These are phyloP conservation scores for Brachypodium distachyon DNA, from an alignment of 202 grass and related monocot genomes.

Conservation along the genomic window DNA sequence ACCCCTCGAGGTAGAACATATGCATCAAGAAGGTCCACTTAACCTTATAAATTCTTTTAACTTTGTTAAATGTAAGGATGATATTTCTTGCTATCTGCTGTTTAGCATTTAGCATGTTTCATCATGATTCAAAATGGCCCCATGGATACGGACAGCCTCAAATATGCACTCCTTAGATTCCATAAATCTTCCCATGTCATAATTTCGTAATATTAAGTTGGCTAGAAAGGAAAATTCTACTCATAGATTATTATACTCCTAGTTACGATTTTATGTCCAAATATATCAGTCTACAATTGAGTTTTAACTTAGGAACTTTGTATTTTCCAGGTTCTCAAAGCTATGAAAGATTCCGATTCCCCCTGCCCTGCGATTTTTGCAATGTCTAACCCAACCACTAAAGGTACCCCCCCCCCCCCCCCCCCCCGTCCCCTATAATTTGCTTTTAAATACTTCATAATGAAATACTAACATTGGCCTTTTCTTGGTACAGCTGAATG, in stretches of 20 bases:
- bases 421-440: no score
- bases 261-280: background rate
- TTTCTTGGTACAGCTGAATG: constrained; percentile 69
- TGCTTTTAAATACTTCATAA: constrained; percentile 1
- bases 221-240: background rate
- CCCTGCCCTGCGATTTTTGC: constrained; percentile 85
- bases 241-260: background rate
- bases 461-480: constrained; percentile 14
- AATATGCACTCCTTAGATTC: background rate
- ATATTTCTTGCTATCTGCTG: background rate
- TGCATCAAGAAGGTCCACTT: background rate
- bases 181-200: background rate
- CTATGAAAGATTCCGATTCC: constrained; percentile 93
- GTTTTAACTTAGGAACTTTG: constrained; percentile 15
- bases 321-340: constrained; percentile 67
- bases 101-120: constrained; percentile 2
- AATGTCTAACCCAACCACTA: constrained; percentile 97
- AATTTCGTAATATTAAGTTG: background rate
- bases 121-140: constrained; percentile 4
- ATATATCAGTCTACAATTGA: background rate
- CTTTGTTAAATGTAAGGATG: background rate
- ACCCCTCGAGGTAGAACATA: background rate
- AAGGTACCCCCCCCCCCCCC: constrained; percentile 69
- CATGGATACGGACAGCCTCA: background rate
- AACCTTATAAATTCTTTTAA: background rate